A percentile compares a stretch with the other conserved stretches of the same genome.
Evolutionary conservation across 2,329 filamentous ascomycete species (phyloP).

Genomic region (Pseudogymnoascus sp.): DNA sequence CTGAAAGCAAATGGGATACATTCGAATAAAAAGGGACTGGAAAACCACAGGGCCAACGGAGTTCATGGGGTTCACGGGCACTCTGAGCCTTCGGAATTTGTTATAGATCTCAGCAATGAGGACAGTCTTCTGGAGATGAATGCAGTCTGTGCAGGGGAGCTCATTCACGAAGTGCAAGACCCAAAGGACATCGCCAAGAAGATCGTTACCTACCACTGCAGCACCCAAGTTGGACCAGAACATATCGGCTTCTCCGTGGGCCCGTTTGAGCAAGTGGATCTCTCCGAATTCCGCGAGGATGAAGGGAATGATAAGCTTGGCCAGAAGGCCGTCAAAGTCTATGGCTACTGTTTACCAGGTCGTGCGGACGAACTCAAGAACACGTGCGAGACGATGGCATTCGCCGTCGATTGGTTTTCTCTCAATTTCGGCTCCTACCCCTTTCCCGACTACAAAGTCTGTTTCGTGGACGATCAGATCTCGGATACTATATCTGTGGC

Average conservation of each 20-base stretch:
- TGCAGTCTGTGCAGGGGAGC: constrained; percentile 83
- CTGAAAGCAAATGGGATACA: constrained; percentile 31
- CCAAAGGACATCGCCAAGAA: constrained; percentile 74
- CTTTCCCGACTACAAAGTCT: constrained; percentile 85
- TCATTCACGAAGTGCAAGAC: constrained; percentile 76
- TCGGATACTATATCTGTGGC: constrained; percentile 71
- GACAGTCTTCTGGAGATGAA: constrained; percentile 84
- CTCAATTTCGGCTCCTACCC: constrained; percentile 86
- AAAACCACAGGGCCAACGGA: constrained; percentile 15
- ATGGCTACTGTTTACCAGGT: constrained; percentile 85
- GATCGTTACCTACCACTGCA: constrained; percentile 76
- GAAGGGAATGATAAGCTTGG: constrained; percentile 89
- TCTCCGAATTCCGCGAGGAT: constrained; percentile 81
- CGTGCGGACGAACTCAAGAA: constrained; percentile 77
- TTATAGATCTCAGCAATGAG: constrained; percentile 54
- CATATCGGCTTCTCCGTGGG: constrained; percentile 92
- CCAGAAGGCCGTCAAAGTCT: constrained; percentile 78
- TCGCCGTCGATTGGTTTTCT: constrained; percentile 85
- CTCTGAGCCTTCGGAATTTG: constrained; percentile 24
- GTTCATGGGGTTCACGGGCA: constrained; percentile 13
- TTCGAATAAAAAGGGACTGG: constrained; percentile 36
- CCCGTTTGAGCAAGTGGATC: constrained; percentile 87
- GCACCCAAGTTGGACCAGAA: constrained; percentile 69
- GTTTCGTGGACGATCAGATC: constrained; percentile 85
- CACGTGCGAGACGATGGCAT: constrained; percentile 77